phyloP scores from a whole-genome alignment of 129 eudicot species.

The Flaveria brownii region DNA sequence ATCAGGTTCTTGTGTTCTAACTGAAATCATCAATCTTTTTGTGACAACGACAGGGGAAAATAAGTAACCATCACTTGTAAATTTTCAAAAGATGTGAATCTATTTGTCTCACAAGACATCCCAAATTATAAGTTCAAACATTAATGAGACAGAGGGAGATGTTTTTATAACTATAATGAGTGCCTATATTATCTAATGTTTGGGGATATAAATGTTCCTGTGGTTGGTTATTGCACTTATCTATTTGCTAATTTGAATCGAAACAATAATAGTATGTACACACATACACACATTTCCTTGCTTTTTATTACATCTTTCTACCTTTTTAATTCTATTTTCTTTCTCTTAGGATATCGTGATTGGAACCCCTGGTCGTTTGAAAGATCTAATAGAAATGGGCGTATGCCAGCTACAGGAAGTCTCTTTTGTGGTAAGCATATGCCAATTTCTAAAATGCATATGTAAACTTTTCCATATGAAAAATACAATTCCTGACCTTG shows the following conservation, averaged over 20 bases:
- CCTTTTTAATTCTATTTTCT: slow-evolving; percentile 19
- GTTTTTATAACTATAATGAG: neutral
- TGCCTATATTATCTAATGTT: neutral
- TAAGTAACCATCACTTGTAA: neutral
- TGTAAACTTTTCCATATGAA: neutral
- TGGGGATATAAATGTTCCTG: neutral
- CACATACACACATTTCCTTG: neutral
- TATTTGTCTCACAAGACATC: neutral
- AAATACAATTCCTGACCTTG: slow-evolving; percentile 1
- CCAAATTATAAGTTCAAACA: neutral
- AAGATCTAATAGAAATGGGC: slow-evolving; percentile 89
- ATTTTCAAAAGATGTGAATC: neutral
- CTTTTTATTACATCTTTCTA: slow-evolving; percentile 12
- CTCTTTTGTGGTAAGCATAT: slow-evolving; percentile 79
- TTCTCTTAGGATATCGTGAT: slow-evolving; percentile 76
- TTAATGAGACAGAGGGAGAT: neutral
- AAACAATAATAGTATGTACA: neutral
- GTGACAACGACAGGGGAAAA: neutral
- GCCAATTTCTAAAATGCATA: neutral
- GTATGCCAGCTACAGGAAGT: slow-evolving; percentile 73
- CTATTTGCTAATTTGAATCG: neutral
- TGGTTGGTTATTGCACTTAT: neutral
- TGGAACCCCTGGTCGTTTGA: slow-evolving; percentile 97
- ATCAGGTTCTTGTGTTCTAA: neutral
- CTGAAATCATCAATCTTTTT: neutral